Base-by-base conservation (phyloP, 108 stramenopile genomes). In the Fragilariopsis cylindrus region DNA sequence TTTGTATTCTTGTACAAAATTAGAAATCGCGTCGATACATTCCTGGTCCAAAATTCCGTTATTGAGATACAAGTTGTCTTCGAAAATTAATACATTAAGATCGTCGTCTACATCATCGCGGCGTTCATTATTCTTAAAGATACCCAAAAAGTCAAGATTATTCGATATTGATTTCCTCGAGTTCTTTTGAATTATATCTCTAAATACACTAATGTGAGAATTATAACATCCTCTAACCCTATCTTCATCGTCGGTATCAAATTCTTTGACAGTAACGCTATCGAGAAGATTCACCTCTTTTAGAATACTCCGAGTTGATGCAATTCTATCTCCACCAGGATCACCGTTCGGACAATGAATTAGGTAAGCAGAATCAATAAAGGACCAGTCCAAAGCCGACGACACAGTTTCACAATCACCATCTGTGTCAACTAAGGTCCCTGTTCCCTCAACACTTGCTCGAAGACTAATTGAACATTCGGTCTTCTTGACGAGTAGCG, bases 291-390 rank as follows among this genome's bases (percentile, higher is more conserved):
- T 77, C 18, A 76, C 66, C n/a, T 65, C 30, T 12, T 57, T 21
- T 4, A 83, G 48, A 50, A 83, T 72, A 4, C 21, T 43, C 48
- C 56, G 42, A 7, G 82, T 57, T 16, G 66, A 56, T 63, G 50
- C 7, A 18, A 83, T 60, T 44, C 82, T 74, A 6, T 30, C 39
- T 43, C 52, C 57, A 41, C 54, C 74, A 16, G 70, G 54, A 54
- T 83, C 78, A 9, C 72, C 82, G 48, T 83, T 83, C 52, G 82
- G 82, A 68, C 82, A 83, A 15, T 77, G 78, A 43, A 83, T 83
- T 13, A 83, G 43, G 70, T 79, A 83, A 21, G 66, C 78, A 64
- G 53, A 60, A 57, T 83, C 78, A 5, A 79, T 21, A 47, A 81
- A 81, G 44, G 70, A 72, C 80, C 80, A 81, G 48, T 76, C 80